Base-by-base conservation (phyloP, 2,329 filamentous ascomycete genomes). In the Neopestalotiopsis sp. region DNA sequence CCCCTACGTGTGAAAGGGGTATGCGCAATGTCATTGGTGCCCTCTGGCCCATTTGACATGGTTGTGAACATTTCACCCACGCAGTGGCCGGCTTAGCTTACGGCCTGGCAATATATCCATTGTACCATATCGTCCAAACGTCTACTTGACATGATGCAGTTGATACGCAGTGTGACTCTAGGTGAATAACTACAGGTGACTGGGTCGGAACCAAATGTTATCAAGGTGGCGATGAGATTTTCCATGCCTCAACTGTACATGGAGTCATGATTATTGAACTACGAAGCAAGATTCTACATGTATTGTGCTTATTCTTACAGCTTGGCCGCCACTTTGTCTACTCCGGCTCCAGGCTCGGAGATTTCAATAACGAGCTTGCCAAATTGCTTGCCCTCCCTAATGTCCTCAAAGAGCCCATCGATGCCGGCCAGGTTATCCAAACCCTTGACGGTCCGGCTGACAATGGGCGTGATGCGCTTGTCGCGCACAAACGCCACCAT, bases 291-390 rank as follows among this genome's bases (percentile, higher is more conserved):
- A 10, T 38, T 38, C 34, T 38, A 24, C 20, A 56, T 7, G 49
- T 56, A 14, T 56, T 7, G 4, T 12, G 14, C 49, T 5, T 56
- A 56, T 34, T 59, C 45, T 69, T 79, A 87, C 70, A 87, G 71
- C 74, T 83, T 87, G 3, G 83, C 76, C n/a, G 71, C 70, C 34
- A 62, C 59, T 5, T 67, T 66, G 49, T 76, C 79, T 5, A 73
- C 78, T 20, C 75, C 79, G 5, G 73, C 78, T 20, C 75, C 74
- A 4, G 73, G 58, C 13, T 58, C 56, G 12, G 75, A 85, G 74
- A 95, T 87, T 74, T 93, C 89, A 72, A 98, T 89, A 1, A 98
- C 94, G 74, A 98, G 80, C 82, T 98, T 98, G 12, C 95, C 96
- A 84, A 98, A 97, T 80, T 98, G 95, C 71, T 83, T 90, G 0